Base-by-base conservation (phyloP, 495 filamentous ascomycete species). In the Aspergillus bertholletiae region DNA sequence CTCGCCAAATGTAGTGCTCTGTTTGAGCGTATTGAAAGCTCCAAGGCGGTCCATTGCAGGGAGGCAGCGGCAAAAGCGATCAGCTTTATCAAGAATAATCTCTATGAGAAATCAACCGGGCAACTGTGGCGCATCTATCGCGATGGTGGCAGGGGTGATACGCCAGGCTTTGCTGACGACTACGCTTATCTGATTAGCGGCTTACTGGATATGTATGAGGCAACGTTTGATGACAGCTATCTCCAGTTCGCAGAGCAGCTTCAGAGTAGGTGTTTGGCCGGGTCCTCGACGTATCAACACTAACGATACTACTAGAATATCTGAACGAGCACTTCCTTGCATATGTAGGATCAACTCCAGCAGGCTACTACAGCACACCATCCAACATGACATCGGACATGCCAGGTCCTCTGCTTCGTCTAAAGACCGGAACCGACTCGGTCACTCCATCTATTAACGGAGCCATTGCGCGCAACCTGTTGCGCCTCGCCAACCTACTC, bases 351-450 rank as follows among this genome's bases (percentile, higher is more conserved):
- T 58, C 65, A 11, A 74, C 68, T 18, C 65, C 72, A 20, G 83
- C 87, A 26, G 94, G 85, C 39, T 98, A 96, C 77, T 98, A 93
- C 74, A 90, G 86, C n/a, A 96, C 91, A 8, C 78, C 82, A 8
- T 73, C 79, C 2, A 77, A 70, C 23, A 65, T 74, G 57, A 82
- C 86, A 8, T 79, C 86, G 13, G 84, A 92, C 58, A 81, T 87
- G 22, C 81, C 87, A 1, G 84, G 90, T 54, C 83, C 90, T 18
- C 85, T 98, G 49, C 81, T 97, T 21, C 85, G 94, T 7, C 78
- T 96, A 51, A 98, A 98, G 73, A 89, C 89, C 51, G 94, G 90
- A 46, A 96, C 96, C 74, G 94, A 98, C 68, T 88, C 86, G 32
- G 87, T 89, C 15, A 88, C 91, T 48, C 95, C 94, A 1, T 93